A percentile compares a stretch with the other conserved stretches of the same genome.
Conservation (phyloP, 2,329 filamentous ascomycete species). For the Penicillium sp. region DNA sequence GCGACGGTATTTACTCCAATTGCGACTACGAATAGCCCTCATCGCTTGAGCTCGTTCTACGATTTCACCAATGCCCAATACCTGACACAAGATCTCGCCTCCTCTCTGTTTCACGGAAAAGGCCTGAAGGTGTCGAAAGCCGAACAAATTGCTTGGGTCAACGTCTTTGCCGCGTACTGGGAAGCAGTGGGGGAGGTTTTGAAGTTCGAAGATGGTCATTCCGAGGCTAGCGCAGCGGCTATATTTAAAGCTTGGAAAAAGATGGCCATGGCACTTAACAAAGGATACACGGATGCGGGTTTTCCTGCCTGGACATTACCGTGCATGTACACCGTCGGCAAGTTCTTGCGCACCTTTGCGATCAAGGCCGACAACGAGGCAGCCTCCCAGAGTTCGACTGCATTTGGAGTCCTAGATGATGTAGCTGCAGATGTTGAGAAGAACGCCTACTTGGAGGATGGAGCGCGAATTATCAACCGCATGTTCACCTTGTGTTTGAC, state of each 20-base stretch:
- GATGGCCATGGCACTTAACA: conserved; percentile 70
- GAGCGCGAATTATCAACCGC: conserved; percentile 83
- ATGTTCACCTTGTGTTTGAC: conserved; percentile 89
- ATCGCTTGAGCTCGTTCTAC: conserved; percentile 69
- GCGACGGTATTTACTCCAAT: conserved; percentile 74
- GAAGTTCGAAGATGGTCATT: conserved; percentile 57
- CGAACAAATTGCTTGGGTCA: conserved; percentile 79
- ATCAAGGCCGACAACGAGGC: conserved; percentile 81
- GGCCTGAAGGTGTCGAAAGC: conserved; percentile 59
- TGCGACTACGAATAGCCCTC: conserved; percentile 60
- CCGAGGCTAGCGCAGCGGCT: conserved; percentile 68
- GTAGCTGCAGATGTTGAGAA: conserved; percentile 73
- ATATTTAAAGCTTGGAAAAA: conserved; percentile 91
- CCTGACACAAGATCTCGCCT: conserved; percentile 68
- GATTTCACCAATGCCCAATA: conserved; percentile 67
- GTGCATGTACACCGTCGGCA: conserved; percentile 82
- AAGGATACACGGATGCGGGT: conserved; percentile 69
- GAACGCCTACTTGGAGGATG: conserved; percentile 85
- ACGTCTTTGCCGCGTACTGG: conserved; percentile 83
- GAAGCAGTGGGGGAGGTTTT: conserved; percentile 74
- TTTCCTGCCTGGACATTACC: conserved; percentile 85
- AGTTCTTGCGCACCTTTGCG: conserved; percentile 82
- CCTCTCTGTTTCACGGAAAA: conserved; percentile 65
- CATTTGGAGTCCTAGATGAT: conserved; percentile 71
- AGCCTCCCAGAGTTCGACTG: conserved; percentile 48